Evolutionary conservation across 176 grass and related monocot genomes (phyloP).

Genomic region (Secale cereale): DNA sequence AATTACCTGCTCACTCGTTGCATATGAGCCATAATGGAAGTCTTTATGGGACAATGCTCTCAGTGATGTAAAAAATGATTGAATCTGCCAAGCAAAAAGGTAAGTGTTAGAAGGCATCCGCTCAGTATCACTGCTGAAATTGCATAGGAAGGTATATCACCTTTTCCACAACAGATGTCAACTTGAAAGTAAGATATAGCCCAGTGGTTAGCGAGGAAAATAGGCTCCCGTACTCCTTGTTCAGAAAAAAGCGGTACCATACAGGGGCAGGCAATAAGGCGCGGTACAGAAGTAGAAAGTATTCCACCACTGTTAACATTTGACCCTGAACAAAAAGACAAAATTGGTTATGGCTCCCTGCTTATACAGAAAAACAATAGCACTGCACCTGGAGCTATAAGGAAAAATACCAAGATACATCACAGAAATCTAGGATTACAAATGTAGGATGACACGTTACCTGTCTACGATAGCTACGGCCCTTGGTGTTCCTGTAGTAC

Average conservation of each 20-base stretch:
- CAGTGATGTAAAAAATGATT: conserved; percentile 91
- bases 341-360: neutral
- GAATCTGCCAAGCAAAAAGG: conserved; percentile 52
- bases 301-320: conserved; percentile 96
- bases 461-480: conserved; percentile 89
- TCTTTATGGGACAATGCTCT: conserved; percentile 87
- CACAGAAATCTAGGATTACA: neutral
- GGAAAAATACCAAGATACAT: conserved; percentile 9
- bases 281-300: conserved; percentile 91
- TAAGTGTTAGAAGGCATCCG: conserved; percentile 1
- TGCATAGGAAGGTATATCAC: conserved; percentile 31
- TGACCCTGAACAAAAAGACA: conserved; percentile 59
- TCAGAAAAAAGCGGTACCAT: conserved; percentile 98
- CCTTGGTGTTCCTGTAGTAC: conserved; percentile 91
- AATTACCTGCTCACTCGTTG: conserved; percentile 91
- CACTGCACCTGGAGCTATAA: neutral
- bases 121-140: neutral
- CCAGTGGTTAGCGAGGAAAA: conserved; percentile 98
- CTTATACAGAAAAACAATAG: conserved; percentile 1
- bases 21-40: conserved; percentile 82
- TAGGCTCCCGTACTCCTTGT: conserved; percentile 99
- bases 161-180: conserved; percentile 99
- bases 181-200: conserved; percentile 98
- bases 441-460: conserved; percentile 35
- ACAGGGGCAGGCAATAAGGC: conserved; percentile 88